Evolutionary conservation across 768 basidiomycete species (phyloP), one percentile per base, ranked within the genome.

Genomic region (Xanthoconium purpureum): DNA sequence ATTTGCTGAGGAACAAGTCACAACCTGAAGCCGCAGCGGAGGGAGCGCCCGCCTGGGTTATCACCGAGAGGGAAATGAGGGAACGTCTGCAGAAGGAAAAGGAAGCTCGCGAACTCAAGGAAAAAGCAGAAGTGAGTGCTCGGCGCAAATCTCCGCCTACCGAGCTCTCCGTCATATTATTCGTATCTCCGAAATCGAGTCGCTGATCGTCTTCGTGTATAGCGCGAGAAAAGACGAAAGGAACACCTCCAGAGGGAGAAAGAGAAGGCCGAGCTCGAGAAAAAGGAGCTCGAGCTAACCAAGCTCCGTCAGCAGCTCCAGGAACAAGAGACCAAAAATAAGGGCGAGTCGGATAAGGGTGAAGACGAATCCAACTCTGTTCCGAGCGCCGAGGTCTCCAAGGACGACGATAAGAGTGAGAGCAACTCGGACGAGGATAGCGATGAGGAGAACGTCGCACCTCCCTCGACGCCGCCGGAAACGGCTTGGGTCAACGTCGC

Each of bases 1-100:
- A 91, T 73, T 67, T 95, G 56, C 77, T 96, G 55, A 87, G 87
- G 73, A 87, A 92, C 75, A 94, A 95, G 74, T 84, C 87, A 20
- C 78, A 88, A 52, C 91, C 92, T 3, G 87, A 91, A 64, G 77
- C 78, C 2, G 91, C 91, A 28, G 87, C 90, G 3, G 74, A 77
- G 20, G 84, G 81, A 13, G 85, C 84, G 20, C 77, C 76, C 1
- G 79, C 74, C 38, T 95, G 92, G 92, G 89, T 93, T 15, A 71
- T 80, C 49, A 76, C 78, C 50, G 91, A 93, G 75, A 80, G 88
- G 59, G 83, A 84, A 71, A 83, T 92, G 78, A 78, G 80, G 60
- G 89, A 88, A 72, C 80, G 85, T 61, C 73, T 91, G 57, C 79
- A 80, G 74, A 79, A 80, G 64, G 90, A 93, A 75, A 85, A 84